Conservation (phyloP, 441 rosid species). For the Jatropha podagrica region DNA sequence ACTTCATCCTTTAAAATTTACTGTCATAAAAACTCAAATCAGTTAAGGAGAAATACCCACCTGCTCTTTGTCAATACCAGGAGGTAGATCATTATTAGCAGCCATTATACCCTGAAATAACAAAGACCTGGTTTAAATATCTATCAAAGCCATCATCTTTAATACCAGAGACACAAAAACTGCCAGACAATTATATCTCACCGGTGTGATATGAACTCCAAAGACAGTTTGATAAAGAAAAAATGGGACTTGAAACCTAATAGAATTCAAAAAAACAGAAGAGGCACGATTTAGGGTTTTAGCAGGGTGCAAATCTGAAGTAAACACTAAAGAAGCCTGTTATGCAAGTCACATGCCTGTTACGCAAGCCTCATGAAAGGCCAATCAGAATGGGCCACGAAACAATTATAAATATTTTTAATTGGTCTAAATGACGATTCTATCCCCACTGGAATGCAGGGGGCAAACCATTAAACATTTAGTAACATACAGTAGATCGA, state of each 20-base stretch:
- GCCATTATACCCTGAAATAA: slow-evolving; percentile 51
- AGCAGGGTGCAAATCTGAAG: background rate
- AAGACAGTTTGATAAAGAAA: background rate
- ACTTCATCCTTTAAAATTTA: background rate
- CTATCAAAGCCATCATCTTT: background rate
- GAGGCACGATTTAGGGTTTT: slow-evolving; percentile 5
- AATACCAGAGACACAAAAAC: background rate
- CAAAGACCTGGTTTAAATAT: background rate
- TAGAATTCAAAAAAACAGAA: background rate
- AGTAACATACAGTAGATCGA: too few relatives aligned
- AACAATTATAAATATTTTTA: too few relatives aligned
- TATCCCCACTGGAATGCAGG: too few relatives aligned
- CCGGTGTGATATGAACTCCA: background rate
- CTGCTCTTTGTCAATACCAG: slow-evolving; percentile 60
- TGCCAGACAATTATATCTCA: background rate
- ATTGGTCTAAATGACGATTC: too few relatives aligned
- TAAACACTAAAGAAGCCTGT: too few relatives aligned
- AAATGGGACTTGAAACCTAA: background rate
- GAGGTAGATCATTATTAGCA: slow-evolving; percentile 35
- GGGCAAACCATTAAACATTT: too few relatives aligned
- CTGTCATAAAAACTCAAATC: background rate
- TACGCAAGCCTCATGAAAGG: background rate
- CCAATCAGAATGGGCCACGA: too few relatives aligned
- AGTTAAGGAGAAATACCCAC: slow-evolving; percentile 26
- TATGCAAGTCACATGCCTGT: background rate